Percentiles rank a stretch among this genome's conserved stretches.
Evolutionary conservation across 139 green algal genomes (phyloP).

Genomic region (Ostreobium quekettii): DNA sequence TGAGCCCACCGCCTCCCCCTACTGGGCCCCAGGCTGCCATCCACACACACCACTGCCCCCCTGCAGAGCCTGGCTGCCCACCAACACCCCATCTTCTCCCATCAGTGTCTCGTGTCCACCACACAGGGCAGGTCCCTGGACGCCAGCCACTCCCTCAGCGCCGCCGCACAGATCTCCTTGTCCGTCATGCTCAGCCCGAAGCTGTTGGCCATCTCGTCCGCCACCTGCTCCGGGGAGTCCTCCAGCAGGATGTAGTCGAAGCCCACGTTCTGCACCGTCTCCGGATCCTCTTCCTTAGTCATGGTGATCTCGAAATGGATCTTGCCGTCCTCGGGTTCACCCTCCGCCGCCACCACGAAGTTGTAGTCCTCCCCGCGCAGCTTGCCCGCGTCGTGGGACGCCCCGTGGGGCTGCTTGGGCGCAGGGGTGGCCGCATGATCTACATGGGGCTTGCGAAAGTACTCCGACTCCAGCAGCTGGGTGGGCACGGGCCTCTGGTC

Average conservation of each 20-base stretch:
- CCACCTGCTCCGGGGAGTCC: constrained; percentile 86
- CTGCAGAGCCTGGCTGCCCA: too few species aligned
- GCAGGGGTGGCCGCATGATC: not conserved
- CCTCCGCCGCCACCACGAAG: constrained; percentile 37
- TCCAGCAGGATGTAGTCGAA: constrained; percentile 88
- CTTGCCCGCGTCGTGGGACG: constrained; percentile 52
- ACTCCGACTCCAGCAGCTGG: not conserved
- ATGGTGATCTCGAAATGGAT: constrained; percentile 80
- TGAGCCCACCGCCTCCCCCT: too few species aligned
- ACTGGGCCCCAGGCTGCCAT: too few species aligned
- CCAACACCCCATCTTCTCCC: too few species aligned
- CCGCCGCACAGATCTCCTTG: constrained; percentile 80
- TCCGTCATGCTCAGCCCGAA: constrained; percentile 81
- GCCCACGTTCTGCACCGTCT: constrained; percentile 73
- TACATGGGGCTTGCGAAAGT: not conserved
- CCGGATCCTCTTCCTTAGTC: constrained; percentile 33
- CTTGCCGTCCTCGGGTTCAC: constrained; percentile 51
- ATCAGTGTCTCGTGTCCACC: too few species aligned
- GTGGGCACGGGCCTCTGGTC: not conserved
- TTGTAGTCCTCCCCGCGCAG: constrained; percentile 83
- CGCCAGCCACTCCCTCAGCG: constrained; percentile 82
- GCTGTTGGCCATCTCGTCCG: constrained; percentile 83
- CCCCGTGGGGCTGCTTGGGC: not conserved
- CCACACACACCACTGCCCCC: too few species aligned
- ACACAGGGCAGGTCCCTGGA: too few species aligned